Percentiles rank a stretch among this genome's conserved stretches.
phyloP scores from a whole-genome alignment of 257 asterid genomes.

The Leonotis leonurus region DNA sequence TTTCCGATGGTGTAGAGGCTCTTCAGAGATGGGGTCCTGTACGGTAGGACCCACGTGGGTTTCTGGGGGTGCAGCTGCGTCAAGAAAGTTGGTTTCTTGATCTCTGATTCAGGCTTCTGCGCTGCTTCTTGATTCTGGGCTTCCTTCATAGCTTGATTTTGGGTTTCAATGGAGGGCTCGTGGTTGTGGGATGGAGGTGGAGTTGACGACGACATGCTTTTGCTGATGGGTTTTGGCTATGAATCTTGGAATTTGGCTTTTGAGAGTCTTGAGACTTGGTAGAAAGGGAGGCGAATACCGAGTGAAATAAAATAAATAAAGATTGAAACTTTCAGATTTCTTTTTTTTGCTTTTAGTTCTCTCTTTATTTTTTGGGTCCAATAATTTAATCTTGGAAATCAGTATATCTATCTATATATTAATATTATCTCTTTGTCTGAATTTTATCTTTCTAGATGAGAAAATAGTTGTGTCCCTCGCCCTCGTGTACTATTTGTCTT shows the following conservation, averaged over 20 bases:
- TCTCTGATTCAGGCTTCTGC: slow-evolving; percentile 33
- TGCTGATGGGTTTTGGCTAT: slow-evolving; percentile 4
- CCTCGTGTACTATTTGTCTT: not conserved
- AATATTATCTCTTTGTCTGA: slow-evolving; percentile 21
- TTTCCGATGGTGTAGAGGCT: slow-evolving; percentile 42
- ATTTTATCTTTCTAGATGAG: not conserved
- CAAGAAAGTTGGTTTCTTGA: slow-evolving; percentile 33
- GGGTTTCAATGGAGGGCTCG: slow-evolving; percentile 6
- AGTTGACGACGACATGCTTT: slow-evolving; percentile 33
- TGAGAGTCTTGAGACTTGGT: not conserved
- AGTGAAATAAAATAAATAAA: not conserved
- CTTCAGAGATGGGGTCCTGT: slow-evolving; percentile 42
- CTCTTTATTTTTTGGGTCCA: not conserved
- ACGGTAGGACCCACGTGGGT: slow-evolving; percentile 54
- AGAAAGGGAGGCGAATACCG: not conserved
- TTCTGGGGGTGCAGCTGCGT: slow-evolving; percentile 21
- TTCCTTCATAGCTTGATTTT: not conserved
- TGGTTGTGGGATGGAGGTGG: slow-evolving; percentile 28
- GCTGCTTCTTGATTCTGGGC: slow-evolving; percentile 1
- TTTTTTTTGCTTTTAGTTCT: not conserved
- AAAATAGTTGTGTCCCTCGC: not conserved
- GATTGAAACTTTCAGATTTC: slow-evolving; percentile 2
- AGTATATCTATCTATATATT: not conserved
- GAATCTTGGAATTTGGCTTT: slow-evolving; percentile 19
- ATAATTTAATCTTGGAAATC: not conserved